phyloP scores from a whole-genome alignment of 2,329 filamentous ascomycete species.

The Ophiosphaerella korrae region DNA sequence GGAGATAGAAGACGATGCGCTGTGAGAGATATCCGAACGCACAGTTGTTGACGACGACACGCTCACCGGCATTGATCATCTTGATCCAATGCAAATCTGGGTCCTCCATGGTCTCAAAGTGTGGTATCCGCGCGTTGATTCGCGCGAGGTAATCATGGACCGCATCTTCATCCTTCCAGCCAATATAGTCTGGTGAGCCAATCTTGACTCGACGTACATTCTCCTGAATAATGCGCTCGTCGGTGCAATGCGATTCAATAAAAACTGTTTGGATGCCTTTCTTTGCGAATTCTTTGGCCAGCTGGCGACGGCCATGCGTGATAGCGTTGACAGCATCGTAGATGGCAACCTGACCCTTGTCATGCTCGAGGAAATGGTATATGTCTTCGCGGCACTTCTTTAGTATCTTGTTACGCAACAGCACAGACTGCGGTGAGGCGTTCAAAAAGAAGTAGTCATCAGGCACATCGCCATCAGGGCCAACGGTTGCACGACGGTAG shows the following conservation, averaged over 20 bases:
- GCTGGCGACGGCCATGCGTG: conserved; percentile 75
- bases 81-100: conserved; percentile 95
- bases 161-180: conserved; percentile 90
- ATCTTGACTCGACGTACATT: conserved; percentile 98
- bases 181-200: conserved; percentile 92
- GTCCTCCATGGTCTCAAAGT: conserved; percentile 97
- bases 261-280: conserved; percentile 95
- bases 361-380: conserved; percentile 92
- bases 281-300: conserved; percentile 97
- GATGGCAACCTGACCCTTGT: conserved; percentile 97
- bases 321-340: conserved; percentile 98
- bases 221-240: conserved; percentile 91
- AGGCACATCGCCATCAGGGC: conserved; percentile 80
- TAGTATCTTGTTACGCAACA: conserved; percentile 93
- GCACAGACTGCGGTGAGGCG: conserved; percentile 87
- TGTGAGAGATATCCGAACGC: conserved; percentile 96
- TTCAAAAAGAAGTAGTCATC: conserved; percentile 98
- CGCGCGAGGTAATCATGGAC: conserved; percentile 88
- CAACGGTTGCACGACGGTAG: conserved; percentile 90
- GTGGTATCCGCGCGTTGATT: conserved; percentile 89
- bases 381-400: conserved; percentile 98
- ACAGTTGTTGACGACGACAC: conserved; percentile 95
- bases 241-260: conserved; percentile 93
- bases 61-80: conserved; percentile 97
- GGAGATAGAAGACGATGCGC: conserved; percentile 96